Evolutionary conservation across 805 yeast species (phyloP), one percentile per base, ranked within the genome.

Genomic region (Candida koratica): DNA sequence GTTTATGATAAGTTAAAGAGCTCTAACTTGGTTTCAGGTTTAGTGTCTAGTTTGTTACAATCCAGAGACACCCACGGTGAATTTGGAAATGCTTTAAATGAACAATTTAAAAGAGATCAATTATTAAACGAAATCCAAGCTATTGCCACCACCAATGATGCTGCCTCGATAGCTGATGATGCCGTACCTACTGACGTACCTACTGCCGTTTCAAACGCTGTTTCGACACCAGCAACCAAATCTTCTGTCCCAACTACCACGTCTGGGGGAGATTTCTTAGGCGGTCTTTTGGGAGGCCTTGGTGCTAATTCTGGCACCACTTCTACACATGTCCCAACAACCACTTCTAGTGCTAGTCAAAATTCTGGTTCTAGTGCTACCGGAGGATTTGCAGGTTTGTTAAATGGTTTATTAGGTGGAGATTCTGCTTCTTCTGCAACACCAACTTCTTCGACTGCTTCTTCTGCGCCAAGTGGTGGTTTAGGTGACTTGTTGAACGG

Each of bases 1-100:
- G 32, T 60, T 28, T 56, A 46, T 41, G 41, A 40, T 13, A 41
- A 52, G 11, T 45, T 60, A 30, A 57, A 56, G 38, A 48, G 48
- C 28, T 56, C 62, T 23, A 62, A 58, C 15, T 34, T 53, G 28
- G 38, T 43, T 34, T 22, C 40, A 4, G 34, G 37, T 24, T 37
- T 44, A 24, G 34, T 39, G 14, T 18, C 36, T 12, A 19, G 32
- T 9, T 38, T 44, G 11, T 39, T 44, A 31, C 38, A 23, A 22
- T 28, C 43, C 4, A 41, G 44, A 41, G 42, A 32, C 16, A 47
- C 51, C 13, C 28, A 43, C 17, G 34, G 33, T 5, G 47, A 44
- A 27, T 47, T 48, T 27, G 15, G 46, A 17, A 31, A 39, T 16
- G 50, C 40, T 13, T 36, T 43, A 14, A 39, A 37, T 15, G 44